phyloP scores from a whole-genome alignment of 441 rosid species.

The Syzygium syzygioides region DNA sequence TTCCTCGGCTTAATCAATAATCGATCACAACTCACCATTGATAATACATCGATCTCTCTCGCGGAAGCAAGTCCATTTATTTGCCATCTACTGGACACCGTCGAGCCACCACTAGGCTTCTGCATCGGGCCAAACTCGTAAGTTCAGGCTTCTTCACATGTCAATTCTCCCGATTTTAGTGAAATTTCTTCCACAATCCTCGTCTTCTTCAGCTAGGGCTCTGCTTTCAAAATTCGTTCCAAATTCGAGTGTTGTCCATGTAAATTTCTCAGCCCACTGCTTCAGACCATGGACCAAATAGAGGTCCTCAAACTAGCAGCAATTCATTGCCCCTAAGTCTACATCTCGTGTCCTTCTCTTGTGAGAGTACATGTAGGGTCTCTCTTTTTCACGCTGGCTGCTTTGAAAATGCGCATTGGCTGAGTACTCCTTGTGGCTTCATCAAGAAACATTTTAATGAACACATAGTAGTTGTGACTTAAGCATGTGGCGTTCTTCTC shows the following conservation, averaged over 20 bases:
- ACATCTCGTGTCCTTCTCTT: not conserved
- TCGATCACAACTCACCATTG: too few species aligned
- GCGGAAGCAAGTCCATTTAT: too few species aligned
- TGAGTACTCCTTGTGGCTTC: not conserved
- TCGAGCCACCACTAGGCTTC: too few species aligned
- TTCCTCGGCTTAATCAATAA: too few species aligned
- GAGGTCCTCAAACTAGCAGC: not conserved
- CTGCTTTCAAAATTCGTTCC: not conserved
- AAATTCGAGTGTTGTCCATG: not conserved
- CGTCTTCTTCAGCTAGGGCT: not conserved
- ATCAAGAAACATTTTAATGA: not conserved
- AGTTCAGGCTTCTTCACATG: not conserved
- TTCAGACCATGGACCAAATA: not conserved
- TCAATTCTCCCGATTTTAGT: not conserved
- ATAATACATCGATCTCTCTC: too few species aligned
- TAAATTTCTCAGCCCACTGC: not conserved
- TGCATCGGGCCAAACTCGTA: not conserved
- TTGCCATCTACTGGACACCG: too few species aligned
- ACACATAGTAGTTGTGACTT: not conserved
- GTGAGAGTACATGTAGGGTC: not conserved
- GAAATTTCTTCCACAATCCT: not conserved
- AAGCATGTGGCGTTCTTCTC: too few species aligned
- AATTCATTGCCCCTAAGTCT: not conserved
- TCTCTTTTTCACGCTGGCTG: not conserved
- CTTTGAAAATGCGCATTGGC: accelerated